Evolutionary conservation across 2,329 filamentous ascomycete genomes (phyloP), one percentile per base, ranked within the genome.

Genomic region (Aspergillus spinulosporus): DNA sequence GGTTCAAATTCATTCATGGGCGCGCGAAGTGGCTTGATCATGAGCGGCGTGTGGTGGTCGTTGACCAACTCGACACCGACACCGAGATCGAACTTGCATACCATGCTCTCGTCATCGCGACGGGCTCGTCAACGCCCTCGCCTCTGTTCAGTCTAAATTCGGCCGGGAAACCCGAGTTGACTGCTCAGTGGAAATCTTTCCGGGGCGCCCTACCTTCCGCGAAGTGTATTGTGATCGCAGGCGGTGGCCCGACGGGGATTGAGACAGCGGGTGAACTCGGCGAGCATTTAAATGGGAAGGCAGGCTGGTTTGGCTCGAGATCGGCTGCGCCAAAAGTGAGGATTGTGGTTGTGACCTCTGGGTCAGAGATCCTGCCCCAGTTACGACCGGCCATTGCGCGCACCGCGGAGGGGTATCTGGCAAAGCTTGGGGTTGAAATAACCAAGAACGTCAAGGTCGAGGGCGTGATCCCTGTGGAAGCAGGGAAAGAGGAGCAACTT

Each of bases 251-350:
- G 1, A 48, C 74, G 1, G 76, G 78, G 3, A 65, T 81, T 11
- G 80, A 82, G 59, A 73, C 72, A 1, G 78, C 80, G 0, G 80
- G 80, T 12, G 79, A 82, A 58, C 67, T 82, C 0, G 82, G 79
- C 32, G 78, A 82, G 59, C 72, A 76, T 60, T 70, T 83, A 11
- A 84, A 84, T 56, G 78, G 80, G 1, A 70, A 69, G 1, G 66
- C 75, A 0, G 72, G 77, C 3, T 73, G 66, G 66, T 73, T 79
- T 57, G 64, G 49, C 43, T 42, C 36, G 15, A 61, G 54, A n/a
- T n/a, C 50, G 1, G 31, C 49, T 4, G 46, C 55, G 2, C 60
- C 76, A 2, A 76, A 74, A 12, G 74, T 78, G 1, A 34, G 61
- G 0, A 80, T 82, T 37, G 82, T 76, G 0, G 57, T 82, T 2